These are phyloP conservation scores for Rugonectria rugulosa DNA, from an alignment of 2,329 filamentous ascomycete genomes.

Conservation along the genomic window DNA sequence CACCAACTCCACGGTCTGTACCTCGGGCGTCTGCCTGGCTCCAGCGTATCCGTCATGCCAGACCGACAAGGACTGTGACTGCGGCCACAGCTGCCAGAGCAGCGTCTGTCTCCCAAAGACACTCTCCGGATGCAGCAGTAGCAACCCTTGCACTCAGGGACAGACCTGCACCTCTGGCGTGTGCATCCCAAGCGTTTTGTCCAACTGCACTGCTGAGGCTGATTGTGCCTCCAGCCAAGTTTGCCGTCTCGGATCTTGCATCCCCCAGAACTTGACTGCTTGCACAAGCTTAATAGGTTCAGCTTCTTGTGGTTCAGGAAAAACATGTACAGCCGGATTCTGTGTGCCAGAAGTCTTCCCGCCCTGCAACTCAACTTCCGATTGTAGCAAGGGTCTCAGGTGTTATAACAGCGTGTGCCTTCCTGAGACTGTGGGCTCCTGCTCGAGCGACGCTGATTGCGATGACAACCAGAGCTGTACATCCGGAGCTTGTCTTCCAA, in stretches of 20 bases:
- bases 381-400: conserved; percentile 2
- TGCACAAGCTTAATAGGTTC: not conserved
- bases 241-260: conserved; percentile 8
- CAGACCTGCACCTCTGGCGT: conserved; percentile 6
- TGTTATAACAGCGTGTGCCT: conserved; percentile 14
- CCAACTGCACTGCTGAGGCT: not conserved
- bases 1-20: not conserved
- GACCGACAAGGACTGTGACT: not conserved
- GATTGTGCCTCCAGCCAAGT: conserved; percentile 2
- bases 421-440: conserved; percentile 1
- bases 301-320: not conserved
- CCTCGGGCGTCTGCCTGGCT: conserved; percentile 6
- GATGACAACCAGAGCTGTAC: conserved; percentile 1
- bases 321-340: conserved; percentile 12
- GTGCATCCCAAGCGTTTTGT: conserved; percentile 1
- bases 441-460: not conserved
- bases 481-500: conserved; percentile 7
- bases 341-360: conserved; percentile 15
- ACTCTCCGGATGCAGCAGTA: not conserved
- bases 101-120: conserved; percentile 2
- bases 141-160: not conserved
- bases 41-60: not conserved
- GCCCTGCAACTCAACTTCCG: not conserved
- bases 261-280: not conserved
- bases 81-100: not conserved